Evolutionary conservation across 352 stramenopile genomes (phyloP).

Genomic region (Peronospora belbahrii): DNA sequence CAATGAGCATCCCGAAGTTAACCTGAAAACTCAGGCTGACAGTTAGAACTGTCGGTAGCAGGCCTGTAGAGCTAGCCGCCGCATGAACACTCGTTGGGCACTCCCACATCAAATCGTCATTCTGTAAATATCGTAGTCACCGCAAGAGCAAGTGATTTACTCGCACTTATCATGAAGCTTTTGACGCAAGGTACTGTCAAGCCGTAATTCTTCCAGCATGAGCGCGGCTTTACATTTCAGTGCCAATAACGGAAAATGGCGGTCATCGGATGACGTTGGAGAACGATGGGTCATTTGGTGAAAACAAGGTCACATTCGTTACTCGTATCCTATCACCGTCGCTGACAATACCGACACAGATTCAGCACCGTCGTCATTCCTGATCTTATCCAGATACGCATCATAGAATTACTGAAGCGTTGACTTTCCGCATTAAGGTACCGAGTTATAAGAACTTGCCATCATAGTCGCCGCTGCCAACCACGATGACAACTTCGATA

Average conservation of each 20-base stretch:
- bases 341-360: neutral
- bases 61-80: neutral
- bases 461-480: constrained; percentile 1
- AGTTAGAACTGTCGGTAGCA: constrained; percentile 17
- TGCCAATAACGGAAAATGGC: constrained; percentile 19
- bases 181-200: constrained; percentile 22
- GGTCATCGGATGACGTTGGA: constrained; percentile 16
- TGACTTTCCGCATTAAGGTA: constrained; percentile 11
- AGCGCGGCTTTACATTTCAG: constrained; percentile 19
- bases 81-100: constrained; percentile 8
- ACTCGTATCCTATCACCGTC: constrained; percentile 7
- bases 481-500: constrained; percentile 6
- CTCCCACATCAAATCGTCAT: constrained; percentile 27
- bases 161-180: constrained; percentile 10
- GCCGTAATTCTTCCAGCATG: constrained; percentile 18
- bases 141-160: constrained; percentile 9
- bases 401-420: constrained; percentile 18
- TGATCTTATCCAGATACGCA: constrained; percentile 17
- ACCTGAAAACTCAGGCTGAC: too few relatives aligned
- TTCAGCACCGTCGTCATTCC: neutral
- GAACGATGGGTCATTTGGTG: constrained; percentile 7
- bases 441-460: constrained; percentile 7
- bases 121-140: constrained; percentile 17
- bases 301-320: constrained; percentile 11
- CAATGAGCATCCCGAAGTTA: too few relatives aligned